phyloP scores from a whole-genome alignment of 495 filamentous ascomycete genomes.

The Podospora pseudoanserina region DNA sequence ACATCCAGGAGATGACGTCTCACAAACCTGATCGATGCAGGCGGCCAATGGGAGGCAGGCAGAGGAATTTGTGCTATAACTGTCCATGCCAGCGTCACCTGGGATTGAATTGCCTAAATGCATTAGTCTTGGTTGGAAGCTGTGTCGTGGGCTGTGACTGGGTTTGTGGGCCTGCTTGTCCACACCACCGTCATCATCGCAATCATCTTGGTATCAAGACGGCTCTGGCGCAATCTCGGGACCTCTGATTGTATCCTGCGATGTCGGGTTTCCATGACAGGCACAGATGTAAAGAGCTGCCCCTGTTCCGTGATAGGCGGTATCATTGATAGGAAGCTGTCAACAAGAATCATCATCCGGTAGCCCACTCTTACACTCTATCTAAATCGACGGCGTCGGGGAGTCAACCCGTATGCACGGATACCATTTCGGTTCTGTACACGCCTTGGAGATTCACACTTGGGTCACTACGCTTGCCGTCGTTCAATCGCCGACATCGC shows the following conservation, averaged over 20 bases:
- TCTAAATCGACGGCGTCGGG: constrained; percentile 1
- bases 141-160: neutral
- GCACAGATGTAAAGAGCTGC: neutral
- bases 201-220: neutral
- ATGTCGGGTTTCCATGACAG: neutral
- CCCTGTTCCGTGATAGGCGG: neutral
- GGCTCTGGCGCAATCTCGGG: neutral
- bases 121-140: neutral
- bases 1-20: neutral
- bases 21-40: neutral
- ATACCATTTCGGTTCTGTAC: constrained; percentile 2
- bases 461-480: neutral
- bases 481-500: constrained; percentile 28
- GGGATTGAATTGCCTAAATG: neutral
- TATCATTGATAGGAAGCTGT: neutral
- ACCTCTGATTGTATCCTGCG: neutral
- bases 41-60: neutral
- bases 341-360: neutral
- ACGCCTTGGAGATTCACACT: neutral
- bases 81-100: neutral
- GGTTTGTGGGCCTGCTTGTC: neutral
- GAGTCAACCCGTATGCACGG: constrained; percentile 2
- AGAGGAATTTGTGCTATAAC: neutral
- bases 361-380: neutral
- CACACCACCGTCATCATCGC: neutral